These are phyloP conservation scores for Carex arenaria DNA, from an alignment of 202 grass and related monocot genomes.

Conservation along the genomic window DNA sequence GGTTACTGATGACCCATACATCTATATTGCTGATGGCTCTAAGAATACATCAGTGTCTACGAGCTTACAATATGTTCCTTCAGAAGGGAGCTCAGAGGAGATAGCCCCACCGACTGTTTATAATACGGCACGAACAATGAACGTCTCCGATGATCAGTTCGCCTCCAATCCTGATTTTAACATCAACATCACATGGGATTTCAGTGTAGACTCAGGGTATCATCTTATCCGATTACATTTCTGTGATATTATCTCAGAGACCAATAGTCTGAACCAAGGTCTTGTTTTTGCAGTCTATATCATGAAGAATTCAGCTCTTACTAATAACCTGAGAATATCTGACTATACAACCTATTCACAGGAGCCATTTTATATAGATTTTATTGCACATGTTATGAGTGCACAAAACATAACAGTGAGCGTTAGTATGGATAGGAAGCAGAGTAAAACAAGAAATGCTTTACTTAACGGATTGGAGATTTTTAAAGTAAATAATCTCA, in stretches of 20 bases:
- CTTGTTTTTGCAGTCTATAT: constrained; percentile 46
- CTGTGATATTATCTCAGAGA: constrained; percentile 44
- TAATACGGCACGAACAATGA: constrained; percentile 30
- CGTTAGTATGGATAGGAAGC: too few relatives aligned
- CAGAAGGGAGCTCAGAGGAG: neutral
- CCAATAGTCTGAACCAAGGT: neutral
- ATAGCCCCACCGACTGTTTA: constrained; percentile 55
- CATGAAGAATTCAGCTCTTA: neutral
- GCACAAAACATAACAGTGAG: too few relatives aligned
- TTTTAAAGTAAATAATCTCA: constrained; percentile 30
- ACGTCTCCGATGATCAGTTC: accelerated
- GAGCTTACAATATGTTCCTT: neutral
- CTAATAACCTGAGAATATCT: neutral
- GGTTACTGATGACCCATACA: constrained; percentile 47
- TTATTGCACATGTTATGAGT: too few relatives aligned
- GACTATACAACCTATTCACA: accelerated
- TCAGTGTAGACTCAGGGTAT: constrained; percentile 12
- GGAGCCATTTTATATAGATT: too few relatives aligned
- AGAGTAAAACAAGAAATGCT: too few relatives aligned
- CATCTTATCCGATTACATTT: constrained; percentile 60
- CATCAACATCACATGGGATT: constrained; percentile 63
- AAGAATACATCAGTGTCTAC: neutral
- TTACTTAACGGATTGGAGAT: too few relatives aligned
- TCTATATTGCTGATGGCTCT: neutral
- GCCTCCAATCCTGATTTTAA: neutral